These are phyloP conservation scores for Caryopteris hybrid DNA, from an alignment of 305 asterid genomes.

Conservation along the genomic window DNA sequence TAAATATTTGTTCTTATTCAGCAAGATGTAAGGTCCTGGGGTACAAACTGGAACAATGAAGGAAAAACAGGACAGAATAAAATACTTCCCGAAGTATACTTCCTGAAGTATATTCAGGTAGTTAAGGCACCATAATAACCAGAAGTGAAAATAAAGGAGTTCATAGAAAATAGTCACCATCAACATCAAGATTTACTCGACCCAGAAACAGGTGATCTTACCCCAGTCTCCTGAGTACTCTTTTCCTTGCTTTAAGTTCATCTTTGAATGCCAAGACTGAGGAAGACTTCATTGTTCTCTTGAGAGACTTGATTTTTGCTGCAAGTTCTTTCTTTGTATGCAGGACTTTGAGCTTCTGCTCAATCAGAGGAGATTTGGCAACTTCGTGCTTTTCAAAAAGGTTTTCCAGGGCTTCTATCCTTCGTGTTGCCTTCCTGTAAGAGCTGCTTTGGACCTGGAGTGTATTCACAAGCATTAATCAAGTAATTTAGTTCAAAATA, in stretches of 20 bases:
- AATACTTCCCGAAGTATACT: not conserved
- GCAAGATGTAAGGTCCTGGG: too few species aligned
- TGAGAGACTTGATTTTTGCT: constrained; percentile 68
- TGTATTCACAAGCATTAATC: constrained; percentile 12
- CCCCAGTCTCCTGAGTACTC: constrained; percentile 91
- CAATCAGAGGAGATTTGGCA: constrained; percentile 79
- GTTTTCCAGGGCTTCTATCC: constrained; percentile 88
- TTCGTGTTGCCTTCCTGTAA: constrained; percentile 75
- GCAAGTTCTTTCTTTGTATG: constrained; percentile 81
- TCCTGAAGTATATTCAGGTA: not conserved
- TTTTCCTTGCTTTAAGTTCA: constrained; percentile 93
- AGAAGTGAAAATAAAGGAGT: constrained; percentile 1
- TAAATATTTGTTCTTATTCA: too few species aligned
- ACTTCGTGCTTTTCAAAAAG: constrained; percentile 82
- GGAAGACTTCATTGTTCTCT: constrained; percentile 72
- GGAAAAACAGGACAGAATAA: not conserved
- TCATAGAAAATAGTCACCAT: not conserved
- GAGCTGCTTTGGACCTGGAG: constrained; percentile 82
- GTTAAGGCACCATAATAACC: constrained; percentile 4
- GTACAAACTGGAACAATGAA: too few species aligned
- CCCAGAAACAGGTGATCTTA: constrained; percentile 27
- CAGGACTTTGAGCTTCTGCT: constrained; percentile 81
- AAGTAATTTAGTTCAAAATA: not conserved
- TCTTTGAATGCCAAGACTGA: constrained; percentile 90
- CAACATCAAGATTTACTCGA: not conserved